Base-by-base conservation (phyloP, 176 grass and related monocot species). In the Guadua angustifolia region DNA sequence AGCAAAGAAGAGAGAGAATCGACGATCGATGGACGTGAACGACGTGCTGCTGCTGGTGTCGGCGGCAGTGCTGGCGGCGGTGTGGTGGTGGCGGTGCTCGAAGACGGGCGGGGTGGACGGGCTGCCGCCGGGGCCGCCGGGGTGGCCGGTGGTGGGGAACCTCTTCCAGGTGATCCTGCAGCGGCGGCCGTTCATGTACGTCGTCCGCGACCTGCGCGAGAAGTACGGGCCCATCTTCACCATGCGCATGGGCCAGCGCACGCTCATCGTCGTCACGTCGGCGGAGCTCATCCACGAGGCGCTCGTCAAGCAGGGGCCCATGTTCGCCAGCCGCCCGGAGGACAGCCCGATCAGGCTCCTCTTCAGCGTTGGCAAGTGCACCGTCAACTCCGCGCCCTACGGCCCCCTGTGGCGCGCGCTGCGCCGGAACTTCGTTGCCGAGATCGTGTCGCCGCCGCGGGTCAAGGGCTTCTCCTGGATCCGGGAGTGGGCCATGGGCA, bases 161-260 rank as follows among this genome's bases (percentile, higher is more conserved):
- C 87, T 99, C 43, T 94, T 94, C 79, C 97, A 96, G 85, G 93
- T 99, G 70, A 82, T 99, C 75, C 80, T 96, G n/a, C 87, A 96
- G 90, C 91, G 93, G 4, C 91, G 91, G 3, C 86, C 87, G 10
- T 96, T 99, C 97, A 99, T 99, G 84, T 99, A 99, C 73, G 93
- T 96, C 21, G 97, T 91, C 6, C 91, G 97, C 35, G 93, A 99
- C 78, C 90, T 99, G 12, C 91, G 97, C 0, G 33, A 73, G 66
- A 81, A 70, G 74, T 99, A 99, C 75, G 97, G 97, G 0, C 93
- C 93, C 25, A 96, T 99, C 89, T 99, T 99, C 93, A 99, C 97
- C 21, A 91, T 99, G 88, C 90, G 94, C 33, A 99, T 99, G 97
- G 97, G 97, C 7, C 91, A 93, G 82, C 93, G 93, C 58, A 96